phyloP scores from a whole-genome alignment of 1,139 yeast species.

The Debaryomycetaceae sp. region DNA sequence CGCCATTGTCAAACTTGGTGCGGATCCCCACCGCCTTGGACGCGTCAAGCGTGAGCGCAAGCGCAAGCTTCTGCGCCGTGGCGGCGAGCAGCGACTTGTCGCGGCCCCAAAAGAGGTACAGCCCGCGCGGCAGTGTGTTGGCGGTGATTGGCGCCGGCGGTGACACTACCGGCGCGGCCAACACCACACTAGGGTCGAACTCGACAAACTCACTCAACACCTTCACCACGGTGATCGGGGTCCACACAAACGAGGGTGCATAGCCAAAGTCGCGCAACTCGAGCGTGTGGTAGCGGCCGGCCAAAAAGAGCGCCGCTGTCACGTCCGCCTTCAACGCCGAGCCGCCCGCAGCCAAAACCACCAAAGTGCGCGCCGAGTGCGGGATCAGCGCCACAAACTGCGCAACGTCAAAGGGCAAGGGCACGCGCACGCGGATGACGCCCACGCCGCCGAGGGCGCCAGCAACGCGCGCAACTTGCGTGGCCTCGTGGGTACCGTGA shows the following conservation, averaged over 20 bases:
- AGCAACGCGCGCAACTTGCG: slow-evolving; percentile 43
- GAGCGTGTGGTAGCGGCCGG: slow-evolving; percentile 36
- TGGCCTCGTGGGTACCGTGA: slow-evolving; percentile 68
- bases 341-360: slow-evolving; percentile 58
- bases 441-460: slow-evolving; percentile 45
- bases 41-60: slow-evolving; percentile 66
- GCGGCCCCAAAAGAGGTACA: slow-evolving; percentile 62
- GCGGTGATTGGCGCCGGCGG: slow-evolving; percentile 34
- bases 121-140: slow-evolving; percentile 43
- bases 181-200: slow-evolving; percentile 4
- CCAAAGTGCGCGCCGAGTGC: slow-evolving; percentile 49
- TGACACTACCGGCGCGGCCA: too few species aligned
- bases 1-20: slow-evolving; percentile 65
- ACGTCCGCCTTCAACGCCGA: slow-evolving; percentile 63
- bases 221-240: slow-evolving; percentile 50
- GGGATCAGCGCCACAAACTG: slow-evolving; percentile 63
- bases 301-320: slow-evolving; percentile 64
- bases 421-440: slow-evolving; percentile 68
- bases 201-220: slow-evolving; percentile 37
- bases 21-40: slow-evolving; percentile 50
- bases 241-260: slow-evolving; percentile 52
- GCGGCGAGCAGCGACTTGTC: slow-evolving; percentile 55
- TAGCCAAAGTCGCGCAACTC: slow-evolving; percentile 51
- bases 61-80: slow-evolving; percentile 65
- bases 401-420: slow-evolving; percentile 66